Evolutionary conservation across 257 asterid genomes (phyloP).

Genomic region (Solanum chiquidenum): DNA sequence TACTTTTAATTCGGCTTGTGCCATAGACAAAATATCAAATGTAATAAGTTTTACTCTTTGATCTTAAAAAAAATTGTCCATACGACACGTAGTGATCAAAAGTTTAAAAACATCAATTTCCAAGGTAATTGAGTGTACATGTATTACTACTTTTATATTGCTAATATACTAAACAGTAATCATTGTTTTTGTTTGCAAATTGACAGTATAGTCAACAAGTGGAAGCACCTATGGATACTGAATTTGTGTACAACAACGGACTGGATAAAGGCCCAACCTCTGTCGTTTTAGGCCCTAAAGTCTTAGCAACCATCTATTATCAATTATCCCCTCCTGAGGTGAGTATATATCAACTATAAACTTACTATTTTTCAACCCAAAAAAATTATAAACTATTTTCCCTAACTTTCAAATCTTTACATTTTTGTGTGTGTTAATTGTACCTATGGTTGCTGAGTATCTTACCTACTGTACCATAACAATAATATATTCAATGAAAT

Average conservation of each 20-base stretch:
- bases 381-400: neutral
- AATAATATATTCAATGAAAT: too few relatives aligned
- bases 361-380: neutral
- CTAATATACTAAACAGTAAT: neutral
- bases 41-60: neutral
- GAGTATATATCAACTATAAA: neutral
- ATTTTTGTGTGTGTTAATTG: neutral
- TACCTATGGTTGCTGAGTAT: neutral
- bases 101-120: neutral
- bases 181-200: neutral
- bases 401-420: neutral
- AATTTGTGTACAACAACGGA: slow-evolving; percentile 6
- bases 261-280: slow-evolving; percentile 20
- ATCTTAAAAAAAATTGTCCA: neutral
- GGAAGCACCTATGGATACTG: slow-evolving; percentile 17
- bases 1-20: neutral
- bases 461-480: neutral
- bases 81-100: neutral
- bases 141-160: neutral
- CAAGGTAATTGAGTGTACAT: neutral
- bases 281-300: slow-evolving; percentile 20
- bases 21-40: neutral
- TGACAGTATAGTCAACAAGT: slow-evolving; percentile 6
- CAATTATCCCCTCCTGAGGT: slow-evolving; percentile 43
- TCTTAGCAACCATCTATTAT: slow-evolving; percentile 16